Base-by-base conservation (phyloP, 139 green algal genomes). In the Auxenochlorella pyrenoidosa region DNA sequence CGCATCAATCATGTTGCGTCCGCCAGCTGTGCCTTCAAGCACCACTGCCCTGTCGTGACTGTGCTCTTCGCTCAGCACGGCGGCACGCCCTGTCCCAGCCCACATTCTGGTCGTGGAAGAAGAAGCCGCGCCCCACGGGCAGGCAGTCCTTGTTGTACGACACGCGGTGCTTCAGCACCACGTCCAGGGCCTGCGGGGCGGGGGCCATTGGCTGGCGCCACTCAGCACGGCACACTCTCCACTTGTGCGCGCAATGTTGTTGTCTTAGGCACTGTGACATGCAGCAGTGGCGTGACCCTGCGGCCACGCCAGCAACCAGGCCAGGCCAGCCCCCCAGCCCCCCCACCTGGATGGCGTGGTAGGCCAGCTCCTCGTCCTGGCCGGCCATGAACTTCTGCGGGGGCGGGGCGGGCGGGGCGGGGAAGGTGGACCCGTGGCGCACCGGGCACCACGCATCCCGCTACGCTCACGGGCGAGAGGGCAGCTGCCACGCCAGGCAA, bases 111-210 rank as follows among this genome's bases (percentile, higher is more conserved):
- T 89, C 87, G 40, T 87, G 79, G 59, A 88, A 89, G 90, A 93
- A 92, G 89, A 94, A 92, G 32, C 80, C 89, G 47, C 91, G 89
- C 3, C 84, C 85, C 54, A 92, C 47, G 32, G 87, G 63, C 82
- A 86, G 75, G 41, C 59, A 87, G 68, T 60, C 54, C 36, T 80
- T 51, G 66, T 86, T 84, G 60, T 90, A 75, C n/a, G 51, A 41
- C 60, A 88, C 87, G 71, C 79, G 54, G 65, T 93, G 88, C 85
- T 92, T 93, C 13, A 94, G 88, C 70, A 90, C 90, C 32, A 94
- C 85, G 40, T 94, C 91, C 86, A 94, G 87, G 15, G 85, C 84
- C 84, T 94, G 79, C 38, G 19, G 38, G 0, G 5, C 8, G 22
- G 0, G 1, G 21, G 68, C 0, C 47, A 18, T 54, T 6, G 10